These are phyloP conservation scores for Linum tenue DNA, from an alignment of 345 rosid genomes.

Conservation along the genomic window DNA sequence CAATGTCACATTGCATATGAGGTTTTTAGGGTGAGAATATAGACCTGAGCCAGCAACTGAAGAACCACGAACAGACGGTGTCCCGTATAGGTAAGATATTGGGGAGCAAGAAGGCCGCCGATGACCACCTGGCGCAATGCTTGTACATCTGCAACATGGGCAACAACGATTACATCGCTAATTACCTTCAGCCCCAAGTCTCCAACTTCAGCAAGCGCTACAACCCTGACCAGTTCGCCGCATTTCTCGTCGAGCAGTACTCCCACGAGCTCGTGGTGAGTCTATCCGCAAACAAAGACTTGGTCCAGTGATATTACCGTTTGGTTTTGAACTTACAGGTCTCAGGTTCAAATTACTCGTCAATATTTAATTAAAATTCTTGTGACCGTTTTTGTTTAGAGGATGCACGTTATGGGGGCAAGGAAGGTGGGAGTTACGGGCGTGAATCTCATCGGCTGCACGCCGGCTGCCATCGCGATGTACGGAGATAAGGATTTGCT, in stretches of 20 bases:
- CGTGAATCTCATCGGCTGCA: background rate
- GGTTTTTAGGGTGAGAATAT: constrained; percentile 8
- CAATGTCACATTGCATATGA: too few species aligned
- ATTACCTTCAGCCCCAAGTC: constrained; percentile 9
- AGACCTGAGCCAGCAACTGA: constrained; percentile 5
- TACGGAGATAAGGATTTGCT: background rate
- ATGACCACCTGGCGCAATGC: background rate
- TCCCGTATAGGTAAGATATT: constrained; percentile 3
- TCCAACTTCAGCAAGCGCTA: constrained; percentile 6
- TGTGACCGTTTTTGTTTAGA: background rate
- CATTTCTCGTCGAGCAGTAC: constrained; percentile 4
- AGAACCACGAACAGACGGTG: constrained; percentile 9
- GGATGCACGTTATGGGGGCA: constrained; percentile 12
- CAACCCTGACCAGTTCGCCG: constrained; percentile 8
- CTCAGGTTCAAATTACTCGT: too few species aligned
- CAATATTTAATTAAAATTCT: too few species aligned
- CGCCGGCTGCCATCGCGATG: background rate
- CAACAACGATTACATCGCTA: constrained; percentile 20
- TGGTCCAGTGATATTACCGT: too few species aligned
- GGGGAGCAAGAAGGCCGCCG: constrained; percentile 5
- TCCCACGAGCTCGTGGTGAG: constrained; percentile 7
- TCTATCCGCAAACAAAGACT: background rate
- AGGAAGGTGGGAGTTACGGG: constrained; percentile 12
- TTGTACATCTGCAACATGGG: constrained; percentile 17
- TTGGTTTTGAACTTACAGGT: too few species aligned